phyloP scores from a whole-genome alignment of 352 stramenopile genomes.

The Aphanomyces astaci region DNA sequence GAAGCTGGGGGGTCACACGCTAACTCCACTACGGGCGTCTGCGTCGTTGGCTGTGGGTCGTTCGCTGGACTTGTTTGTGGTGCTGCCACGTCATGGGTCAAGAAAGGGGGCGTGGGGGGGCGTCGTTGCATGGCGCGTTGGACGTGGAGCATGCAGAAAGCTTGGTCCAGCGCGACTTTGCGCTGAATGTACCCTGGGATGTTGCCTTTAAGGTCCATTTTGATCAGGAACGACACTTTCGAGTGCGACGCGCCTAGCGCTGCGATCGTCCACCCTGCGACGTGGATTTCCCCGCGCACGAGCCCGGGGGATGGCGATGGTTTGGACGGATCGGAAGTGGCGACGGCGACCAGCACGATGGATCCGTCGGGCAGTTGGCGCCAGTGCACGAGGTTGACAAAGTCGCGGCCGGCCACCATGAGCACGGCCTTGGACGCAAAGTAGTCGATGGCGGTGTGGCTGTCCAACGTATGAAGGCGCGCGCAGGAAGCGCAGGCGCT shows the following conservation, averaged over 20 bases:
- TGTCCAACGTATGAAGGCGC: slow-evolving; percentile 38
- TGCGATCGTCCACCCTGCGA: slow-evolving; percentile 59
- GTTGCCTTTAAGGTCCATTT: slow-evolving; percentile 62
- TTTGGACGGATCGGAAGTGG: slow-evolving; percentile 45
- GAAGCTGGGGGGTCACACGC: no score
- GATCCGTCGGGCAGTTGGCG: slow-evolving; percentile 49
- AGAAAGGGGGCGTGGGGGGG: not conserved
- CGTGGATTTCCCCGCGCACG: slow-evolving; percentile 53
- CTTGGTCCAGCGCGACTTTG: slow-evolving; percentile 39
- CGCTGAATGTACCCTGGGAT: slow-evolving; percentile 54
- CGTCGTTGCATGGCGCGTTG: not conserved
- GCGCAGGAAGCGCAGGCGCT: slow-evolving; percentile 41
- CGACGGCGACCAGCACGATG: slow-evolving; percentile 61
- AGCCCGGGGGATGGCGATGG: no score
- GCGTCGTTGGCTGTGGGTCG: no score
- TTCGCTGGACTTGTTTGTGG: no score
- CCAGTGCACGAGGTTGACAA: slow-evolving; percentile 64
- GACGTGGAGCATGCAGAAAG: not conserved
- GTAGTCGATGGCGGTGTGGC: slow-evolving; percentile 59
- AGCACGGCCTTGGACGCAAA: slow-evolving; percentile 77
- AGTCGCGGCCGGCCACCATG: slow-evolving; percentile 61
- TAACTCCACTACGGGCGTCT: no score
- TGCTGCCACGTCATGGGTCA: not conserved
- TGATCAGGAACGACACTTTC: slow-evolving; percentile 57
- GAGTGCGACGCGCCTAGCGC: slow-evolving; percentile 34